Conservation (phyloP, 192 early-diverging fungal genomes). For the Rhizoclosmatium sp. region DNA sequence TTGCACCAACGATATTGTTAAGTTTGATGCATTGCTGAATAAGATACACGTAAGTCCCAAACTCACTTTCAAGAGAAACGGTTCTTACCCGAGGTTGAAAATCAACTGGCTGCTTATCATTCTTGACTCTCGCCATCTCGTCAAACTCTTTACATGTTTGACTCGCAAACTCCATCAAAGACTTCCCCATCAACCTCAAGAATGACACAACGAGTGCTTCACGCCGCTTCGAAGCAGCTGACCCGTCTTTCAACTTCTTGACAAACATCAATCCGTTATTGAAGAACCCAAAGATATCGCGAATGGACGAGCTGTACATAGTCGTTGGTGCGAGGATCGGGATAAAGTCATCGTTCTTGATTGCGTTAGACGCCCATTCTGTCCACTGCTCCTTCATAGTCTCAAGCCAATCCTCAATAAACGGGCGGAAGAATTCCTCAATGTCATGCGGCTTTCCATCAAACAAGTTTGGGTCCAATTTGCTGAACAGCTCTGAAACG, state of each 20-base stretch:
- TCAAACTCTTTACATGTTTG: conserved; percentile 17
- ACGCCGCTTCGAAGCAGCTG: conserved; percentile 48
- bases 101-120: not conserved
- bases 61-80: not conserved
- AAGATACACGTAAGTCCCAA: not conserved
- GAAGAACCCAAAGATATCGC: conserved; percentile 84
- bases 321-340: conserved; percentile 53
- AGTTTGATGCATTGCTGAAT: conserved; percentile 54
- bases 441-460: conserved; percentile 50
- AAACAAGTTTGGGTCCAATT: conserved; percentile 14
- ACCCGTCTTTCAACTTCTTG: conserved; percentile 70
- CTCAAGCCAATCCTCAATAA: conserved; percentile 73
- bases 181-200: conserved; percentile 62
- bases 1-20: conserved; percentile 59
- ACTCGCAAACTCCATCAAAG: conserved; percentile 9
- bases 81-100: not conserved
- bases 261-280: conserved; percentile 76
- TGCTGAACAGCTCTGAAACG: conserved; percentile 20
- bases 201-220: conserved; percentile 71
- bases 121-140: not conserved
- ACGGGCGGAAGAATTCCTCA: conserved; percentile 74
- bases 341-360: conserved; percentile 69
- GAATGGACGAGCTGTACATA: conserved; percentile 77
- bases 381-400: conserved; percentile 67
- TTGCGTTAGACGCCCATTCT: conserved; percentile 75